These are phyloP conservation scores for Posidonia australis DNA, from an alignment of 106 monocot genomes.

Conservation along the genomic window DNA sequence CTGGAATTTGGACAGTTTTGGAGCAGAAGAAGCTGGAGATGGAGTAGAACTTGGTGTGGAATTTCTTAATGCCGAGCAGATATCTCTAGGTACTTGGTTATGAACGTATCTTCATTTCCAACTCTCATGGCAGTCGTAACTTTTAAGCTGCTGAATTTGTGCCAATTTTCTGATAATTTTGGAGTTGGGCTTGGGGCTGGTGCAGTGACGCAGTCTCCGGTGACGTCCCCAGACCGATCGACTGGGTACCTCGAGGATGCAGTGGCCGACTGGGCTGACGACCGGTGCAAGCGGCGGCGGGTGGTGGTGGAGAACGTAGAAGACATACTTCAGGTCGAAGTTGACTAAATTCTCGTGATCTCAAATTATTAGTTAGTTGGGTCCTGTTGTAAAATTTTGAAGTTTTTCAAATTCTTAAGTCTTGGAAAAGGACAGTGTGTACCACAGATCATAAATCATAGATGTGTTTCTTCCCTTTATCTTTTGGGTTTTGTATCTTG, in stretches of 20 bases:
- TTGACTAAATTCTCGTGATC: no score
- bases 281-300: slow-evolving; percentile 26
- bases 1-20: slow-evolving; percentile 10
- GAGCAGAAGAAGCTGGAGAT: not conserved
- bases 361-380: no score
- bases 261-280: slow-evolving; percentile 21
- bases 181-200: not conserved
- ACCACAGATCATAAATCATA: no score
- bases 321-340: slow-evolving; percentile 37
- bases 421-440: no score
- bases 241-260: slow-evolving; percentile 47
- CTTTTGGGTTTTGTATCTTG: not conserved
- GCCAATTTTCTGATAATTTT: not conserved
- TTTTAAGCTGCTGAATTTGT: not conserved
- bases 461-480: no score
- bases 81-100: not conserved
- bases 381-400: no score
- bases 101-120: not conserved
- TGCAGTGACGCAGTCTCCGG: slow-evolving; percentile 8
- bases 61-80: slow-evolving; percentile 1
- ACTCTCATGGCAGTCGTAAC: not conserved
- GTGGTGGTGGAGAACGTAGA: slow-evolving; percentile 7
- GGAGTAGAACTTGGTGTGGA: slow-evolving; percentile 1
- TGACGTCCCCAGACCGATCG: slow-evolving; percentile 14
- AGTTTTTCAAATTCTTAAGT: no score